A percentile compares a stretch with the other conserved stretches of the same genome.
Conservation (phyloP, 2,329 filamentous ascomycete genomes). For the Sclerotinia subarctica region DNA sequence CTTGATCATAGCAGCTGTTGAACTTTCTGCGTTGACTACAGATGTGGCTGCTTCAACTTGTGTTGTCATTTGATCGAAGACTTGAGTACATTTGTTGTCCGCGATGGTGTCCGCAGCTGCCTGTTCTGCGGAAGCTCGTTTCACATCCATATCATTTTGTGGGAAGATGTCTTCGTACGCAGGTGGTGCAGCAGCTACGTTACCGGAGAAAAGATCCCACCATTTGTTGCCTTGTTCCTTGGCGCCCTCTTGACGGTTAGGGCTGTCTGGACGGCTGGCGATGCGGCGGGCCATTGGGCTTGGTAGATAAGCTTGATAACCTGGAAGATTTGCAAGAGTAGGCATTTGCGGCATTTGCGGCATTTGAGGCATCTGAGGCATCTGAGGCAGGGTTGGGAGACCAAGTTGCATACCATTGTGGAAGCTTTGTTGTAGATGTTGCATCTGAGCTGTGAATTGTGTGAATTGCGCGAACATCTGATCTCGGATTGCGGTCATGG, state of each 20-base stretch:
- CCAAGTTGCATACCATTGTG: slow-evolving; percentile 50
- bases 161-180: slow-evolving; percentile 80
- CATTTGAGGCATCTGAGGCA: slow-evolving; percentile 46
- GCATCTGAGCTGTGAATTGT: slow-evolving; percentile 36
- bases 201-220: slow-evolving; percentile 64
- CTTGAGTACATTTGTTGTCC: slow-evolving; percentile 53
- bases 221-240: slow-evolving; percentile 56
- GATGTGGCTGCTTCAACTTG: slow-evolving; percentile 6
- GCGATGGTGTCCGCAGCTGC: slow-evolving; percentile 58
- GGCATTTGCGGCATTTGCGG: slow-evolving; percentile 23
- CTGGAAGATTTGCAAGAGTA: slow-evolving; percentile 62
- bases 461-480: slow-evolving; percentile 60
- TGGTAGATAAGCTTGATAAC: slow-evolving; percentile 67
- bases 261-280: slow-evolving; percentile 49
- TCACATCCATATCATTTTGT: slow-evolving; percentile 48
- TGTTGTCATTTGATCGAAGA: slow-evolving; percentile 47
- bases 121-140: slow-evolving; percentile 55
- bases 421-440: slow-evolving; percentile 67
- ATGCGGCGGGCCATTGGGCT: slow-evolving; percentile 67
- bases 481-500: slow-evolving; percentile 69
- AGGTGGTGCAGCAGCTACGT: slow-evolving; percentile 57
- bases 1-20: slow-evolving; percentile 42
- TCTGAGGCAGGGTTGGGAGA: slow-evolving; percentile 58
- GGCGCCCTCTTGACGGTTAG: slow-evolving; percentile 26
- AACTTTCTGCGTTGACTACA: slow-evolving; percentile 31